Evolutionary conservation across 2,329 filamentous ascomycete genomes (phyloP), one percentile per base, ranked within the genome.

Genomic region (Coniochaeta sp.): DNA sequence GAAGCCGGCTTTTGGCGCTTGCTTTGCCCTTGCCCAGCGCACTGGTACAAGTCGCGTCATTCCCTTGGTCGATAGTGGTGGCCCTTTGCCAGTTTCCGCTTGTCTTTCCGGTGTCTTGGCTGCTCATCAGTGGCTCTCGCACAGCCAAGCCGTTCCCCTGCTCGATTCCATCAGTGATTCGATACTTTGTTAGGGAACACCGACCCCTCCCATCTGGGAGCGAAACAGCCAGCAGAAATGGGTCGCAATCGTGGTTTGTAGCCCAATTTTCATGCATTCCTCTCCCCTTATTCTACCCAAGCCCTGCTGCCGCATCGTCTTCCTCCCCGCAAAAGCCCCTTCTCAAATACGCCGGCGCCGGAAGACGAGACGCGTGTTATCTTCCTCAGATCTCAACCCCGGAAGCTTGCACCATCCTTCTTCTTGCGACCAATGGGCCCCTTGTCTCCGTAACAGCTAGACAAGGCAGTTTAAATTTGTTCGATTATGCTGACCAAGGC

Each of bases 181-280:
- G 38, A 42, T 42, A 42, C 22, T 13, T 26, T 42, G 26, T 42
- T 42, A 45, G 40, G 40, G 48, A 47, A 52, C 45, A 51, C 38
- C 38, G 38, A 42, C 38, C 38, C 38, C 38, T 42, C 38, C 38
- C 38, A 42, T 42, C 38, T 14, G 38, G 31, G 38, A 24, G 20
- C 38, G 26, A 42, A 57, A 55, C 52, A 55, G 48, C n/a, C 52
- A 52, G 54, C 52, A 58, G 76, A 69, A 57, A 79, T 79, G 76
- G 75, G 67, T 62, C 74, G 76, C 61, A 78, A 75, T 75, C 72
- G 76, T 68, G 76, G 76, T 79, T 69, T 65, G 75, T 77, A 58
- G 53, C 58, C 52, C 49, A 50, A 45, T 49, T 48, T 42, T 46
- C 38, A 48, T 56, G 24, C 40, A 42, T 60, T 56, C 55, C 54